Evolutionary conservation across 2,329 filamentous ascomycete species (phyloP).

Genomic region (Cladosporium sp.): DNA sequence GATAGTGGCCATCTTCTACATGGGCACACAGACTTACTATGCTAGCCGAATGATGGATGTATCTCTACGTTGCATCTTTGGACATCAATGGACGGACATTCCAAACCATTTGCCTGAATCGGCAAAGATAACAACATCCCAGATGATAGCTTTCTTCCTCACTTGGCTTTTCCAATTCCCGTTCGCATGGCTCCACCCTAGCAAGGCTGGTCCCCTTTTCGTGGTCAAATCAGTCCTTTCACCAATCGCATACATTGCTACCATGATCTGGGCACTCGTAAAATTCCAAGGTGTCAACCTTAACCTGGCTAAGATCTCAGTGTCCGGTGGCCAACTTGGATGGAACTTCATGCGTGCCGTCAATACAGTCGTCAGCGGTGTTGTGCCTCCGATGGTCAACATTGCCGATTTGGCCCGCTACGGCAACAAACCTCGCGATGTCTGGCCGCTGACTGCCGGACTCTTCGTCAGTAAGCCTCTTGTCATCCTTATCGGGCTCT

Average conservation of each 20-base stretch:
- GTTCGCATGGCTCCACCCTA: constrained; percentile 47
- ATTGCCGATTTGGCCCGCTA: constrained; percentile 47
- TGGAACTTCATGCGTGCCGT: constrained; percentile 46
- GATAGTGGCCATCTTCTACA: constrained; percentile 42
- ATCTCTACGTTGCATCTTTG: constrained; percentile 43
- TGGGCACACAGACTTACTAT: constrained; percentile 39
- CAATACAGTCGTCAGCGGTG: constrained; percentile 37
- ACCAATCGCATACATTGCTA: constrained; percentile 38
- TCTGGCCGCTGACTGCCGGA: constrained; percentile 37
- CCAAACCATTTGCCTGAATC: constrained; percentile 33
- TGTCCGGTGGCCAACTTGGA: constrained; percentile 35
- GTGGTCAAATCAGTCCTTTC: constrained; percentile 40
- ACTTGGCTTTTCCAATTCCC: constrained; percentile 35
- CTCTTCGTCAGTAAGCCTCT: constrained; percentile 42
- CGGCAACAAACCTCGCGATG: constrained; percentile 36
- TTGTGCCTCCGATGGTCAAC: constrained; percentile 38
- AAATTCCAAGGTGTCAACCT: constrained; percentile 39
- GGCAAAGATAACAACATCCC: constrained; percentile 36
- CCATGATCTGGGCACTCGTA: constrained; percentile 38
- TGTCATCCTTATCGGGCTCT: constrained; percentile 44
- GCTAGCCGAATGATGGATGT: constrained; percentile 40
- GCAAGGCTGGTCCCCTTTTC: constrained; percentile 48
- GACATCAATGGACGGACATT: constrained; percentile 38
- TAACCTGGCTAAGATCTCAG: constrained; percentile 27
- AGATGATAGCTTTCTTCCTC: constrained; percentile 38